Conservation (phyloP, 2,329 filamentous ascomycete species). For the Fusarium temperatum region DNA sequence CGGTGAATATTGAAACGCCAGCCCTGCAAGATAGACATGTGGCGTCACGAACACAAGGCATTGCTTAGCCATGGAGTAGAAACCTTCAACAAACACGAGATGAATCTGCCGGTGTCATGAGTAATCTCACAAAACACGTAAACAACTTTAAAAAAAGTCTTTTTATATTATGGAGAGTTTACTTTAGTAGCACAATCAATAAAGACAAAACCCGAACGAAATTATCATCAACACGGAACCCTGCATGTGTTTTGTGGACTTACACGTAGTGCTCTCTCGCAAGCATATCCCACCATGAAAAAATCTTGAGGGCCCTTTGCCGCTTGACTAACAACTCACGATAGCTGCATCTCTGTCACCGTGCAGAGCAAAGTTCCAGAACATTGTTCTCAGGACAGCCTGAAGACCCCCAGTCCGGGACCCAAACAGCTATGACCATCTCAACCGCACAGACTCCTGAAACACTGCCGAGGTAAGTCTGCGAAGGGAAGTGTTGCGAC, state of each 20-base stretch:
- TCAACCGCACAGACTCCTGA: slow-evolving; percentile 24
- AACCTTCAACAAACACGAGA: background rate
- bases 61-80: background rate
- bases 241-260: background rate
- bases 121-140: background rate
- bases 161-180: background rate
- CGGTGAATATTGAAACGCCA: slow-evolving; percentile 32
- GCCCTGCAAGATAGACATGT: slow-evolving; percentile 6
- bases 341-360: slow-evolving; percentile 2
- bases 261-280: background rate
- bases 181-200: background rate
- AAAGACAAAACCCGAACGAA: slow-evolving; percentile 16
- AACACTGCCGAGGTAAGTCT: slow-evolving; percentile 20
- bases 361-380: slow-evolving; percentile 19
- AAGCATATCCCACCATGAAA: background rate
- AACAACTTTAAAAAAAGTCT: background rate
- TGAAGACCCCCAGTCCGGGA: slow-evolving; percentile 7
- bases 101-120: background rate
- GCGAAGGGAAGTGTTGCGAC: slow-evolving; percentile 12
- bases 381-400: slow-evolving; percentile 15
- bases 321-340: background rate
- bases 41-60: background rate
- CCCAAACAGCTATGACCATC: slow-evolving; percentile 10
- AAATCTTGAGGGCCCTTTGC: background rate
- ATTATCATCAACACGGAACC: slow-evolving; percentile 9